Percentiles rank a stretch among this genome's conserved stretches.
phyloP scores from a whole-genome alignment of 2,329 filamentous ascomycete genomes.

The Akanthomyces muscarius region DNA sequence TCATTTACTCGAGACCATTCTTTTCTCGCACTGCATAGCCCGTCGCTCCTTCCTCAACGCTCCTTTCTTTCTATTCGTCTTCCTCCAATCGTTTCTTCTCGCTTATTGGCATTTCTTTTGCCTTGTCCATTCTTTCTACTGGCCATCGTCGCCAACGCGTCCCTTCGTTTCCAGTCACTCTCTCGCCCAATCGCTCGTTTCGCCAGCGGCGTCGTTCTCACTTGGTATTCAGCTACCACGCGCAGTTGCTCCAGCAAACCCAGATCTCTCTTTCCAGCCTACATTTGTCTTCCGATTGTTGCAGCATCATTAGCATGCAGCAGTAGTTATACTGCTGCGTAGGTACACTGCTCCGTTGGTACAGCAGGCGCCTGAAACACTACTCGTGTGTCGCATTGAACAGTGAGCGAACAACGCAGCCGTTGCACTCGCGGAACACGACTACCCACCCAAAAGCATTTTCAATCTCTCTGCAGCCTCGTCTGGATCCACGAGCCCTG shows the following conservation, averaged over 20 bases:
- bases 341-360: background rate
- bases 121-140: background rate
- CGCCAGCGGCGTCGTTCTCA: background rate
- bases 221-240: background rate
- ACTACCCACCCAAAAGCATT: background rate
- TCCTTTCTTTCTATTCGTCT: background rate
- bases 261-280: background rate
- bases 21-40: slow-evolving; percentile 6
- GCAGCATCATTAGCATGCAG: slow-evolving; percentile 11
- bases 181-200: background rate
- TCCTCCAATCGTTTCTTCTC: background rate
- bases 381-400: background rate
- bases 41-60: slow-evolving; percentile 12
- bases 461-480: background rate
- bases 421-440: background rate
- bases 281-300: background rate
- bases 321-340: background rate
- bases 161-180: background rate
- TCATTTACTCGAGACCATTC: slow-evolving; percentile 7
- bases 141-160: background rate
- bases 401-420: background rate
- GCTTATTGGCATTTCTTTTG: background rate
- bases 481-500: background rate
- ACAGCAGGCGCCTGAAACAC: slow-evolving; percentile 3
- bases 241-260: background rate